Evolutionary conservation across 2,329 filamentous ascomycete genomes (phyloP), one percentile per base, ranked within the genome.

Genomic region (Knoxdaviesia capensis): DNA sequence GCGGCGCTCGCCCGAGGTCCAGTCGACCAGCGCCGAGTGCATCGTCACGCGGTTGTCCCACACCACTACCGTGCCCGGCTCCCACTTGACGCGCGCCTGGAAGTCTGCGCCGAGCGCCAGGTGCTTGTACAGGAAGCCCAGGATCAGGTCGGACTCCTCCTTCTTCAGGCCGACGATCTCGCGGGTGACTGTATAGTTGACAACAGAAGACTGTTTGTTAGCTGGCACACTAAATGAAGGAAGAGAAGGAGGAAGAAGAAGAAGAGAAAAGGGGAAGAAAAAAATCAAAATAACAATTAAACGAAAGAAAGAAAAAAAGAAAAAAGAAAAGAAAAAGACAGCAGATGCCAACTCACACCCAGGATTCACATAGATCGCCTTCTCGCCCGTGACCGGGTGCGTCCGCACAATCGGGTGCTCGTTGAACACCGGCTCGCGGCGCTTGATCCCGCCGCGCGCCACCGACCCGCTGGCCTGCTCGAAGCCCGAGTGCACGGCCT

Each of bases 21-120:
- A 93, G 56, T 92, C 84, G 4, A 88, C 64, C 35, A 88, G 62
- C 2, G 84, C 84, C 6, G 80, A 80, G 57, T 93, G 84, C 49
- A 75, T 70, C 7, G 80, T 86, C 0, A 87, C 73, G 32, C 83
- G 68, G 61, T 88, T 90, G 56, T 90, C 84, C 83, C 83, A 92
- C 1, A 88, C 75, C 2, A 90, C 80, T 1, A 92, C 83, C 0
- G 81, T 88, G n/a, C 74, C 71, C 37, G 74, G 66, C 50, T 75
- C 74, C 84, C 84, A 92, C 56, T 78, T 80, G 40, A 93, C 68
- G 29, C 81, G 70, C 32, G 43, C 41, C 36, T 46, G 45, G 43
- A 35, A 37, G 30, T 37, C 11, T 28, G 11, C 7, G 11, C 6
- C 11, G 11, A 37, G 36, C 20, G 36, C 6, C 7, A 37, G 36